These are phyloP conservation scores for Emericellopsis terricola DNA, from an alignment of 495 filamentous ascomycete species.

Conservation along the genomic window DNA sequence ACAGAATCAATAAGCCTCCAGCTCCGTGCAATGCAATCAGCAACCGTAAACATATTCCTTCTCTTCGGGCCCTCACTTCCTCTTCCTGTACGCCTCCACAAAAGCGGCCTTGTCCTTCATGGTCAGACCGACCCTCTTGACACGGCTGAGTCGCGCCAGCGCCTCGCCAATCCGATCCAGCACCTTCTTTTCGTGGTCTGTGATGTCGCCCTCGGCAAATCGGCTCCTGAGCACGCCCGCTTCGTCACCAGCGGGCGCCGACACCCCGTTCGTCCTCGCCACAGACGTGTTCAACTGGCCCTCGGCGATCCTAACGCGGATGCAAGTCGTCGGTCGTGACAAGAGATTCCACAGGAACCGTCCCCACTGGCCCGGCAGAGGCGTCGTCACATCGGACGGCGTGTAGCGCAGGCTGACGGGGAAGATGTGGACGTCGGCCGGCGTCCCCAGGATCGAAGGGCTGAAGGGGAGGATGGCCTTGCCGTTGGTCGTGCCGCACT, in stretches of 20 bases:
- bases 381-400: slow-evolving; percentile 76
- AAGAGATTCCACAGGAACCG: slow-evolving; percentile 72
- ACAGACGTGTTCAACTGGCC: slow-evolving; percentile 28
- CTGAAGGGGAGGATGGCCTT: slow-evolving; percentile 75
- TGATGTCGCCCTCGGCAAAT: slow-evolving; percentile 21
- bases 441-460: slow-evolving; percentile 47
- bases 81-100: slow-evolving; percentile 37
- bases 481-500: slow-evolving; percentile 87
- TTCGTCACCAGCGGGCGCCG: slow-evolving; percentile 5
- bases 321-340: slow-evolving; percentile 71
- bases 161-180: slow-evolving; percentile 67
- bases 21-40: too few relatives aligned
- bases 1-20: too few relatives aligned
- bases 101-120: slow-evolving; percentile 71
- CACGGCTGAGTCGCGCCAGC: slow-evolving; percentile 71
- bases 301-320: slow-evolving; percentile 77
- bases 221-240: slow-evolving; percentile 12
- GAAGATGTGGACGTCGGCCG: slow-evolving; percentile 54
- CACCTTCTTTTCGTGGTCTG: slow-evolving; percentile 37
- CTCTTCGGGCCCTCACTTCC: too few relatives aligned
- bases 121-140: slow-evolving; percentile 77
- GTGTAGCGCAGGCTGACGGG: slow-evolving; percentile 80
- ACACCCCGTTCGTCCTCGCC: slow-evolving; percentile 8
- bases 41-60: too few relatives aligned
- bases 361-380: slow-evolving; percentile 51